These are phyloP conservation scores for Cunninghamia lanceolata DNA, from an alignment of 75 land plant genomes.

Conservation along the genomic window DNA sequence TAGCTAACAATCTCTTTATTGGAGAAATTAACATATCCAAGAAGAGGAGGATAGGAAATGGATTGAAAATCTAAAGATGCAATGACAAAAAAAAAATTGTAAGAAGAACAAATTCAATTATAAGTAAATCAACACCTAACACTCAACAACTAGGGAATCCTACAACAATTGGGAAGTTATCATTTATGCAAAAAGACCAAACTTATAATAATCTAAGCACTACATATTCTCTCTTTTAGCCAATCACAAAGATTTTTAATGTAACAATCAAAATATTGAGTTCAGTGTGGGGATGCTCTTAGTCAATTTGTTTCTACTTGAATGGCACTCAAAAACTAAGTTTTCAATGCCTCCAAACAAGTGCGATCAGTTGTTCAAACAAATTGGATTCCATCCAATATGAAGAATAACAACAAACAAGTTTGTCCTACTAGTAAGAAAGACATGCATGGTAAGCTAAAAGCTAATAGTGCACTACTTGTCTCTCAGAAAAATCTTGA, in stretches of 20 bases:
- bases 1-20: neutral
- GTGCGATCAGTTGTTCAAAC: neutral
- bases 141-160: neutral
- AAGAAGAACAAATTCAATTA: conserved; percentile 33
- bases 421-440: neutral
- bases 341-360: neutral
- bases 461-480: neutral
- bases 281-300: neutral
- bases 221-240: neutral
- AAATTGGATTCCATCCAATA: neutral
- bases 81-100: conserved; percentile 76
- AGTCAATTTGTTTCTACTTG: neutral
- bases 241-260: neutral
- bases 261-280: conserved; percentile 6
- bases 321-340: neutral
- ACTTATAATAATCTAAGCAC: neutral
- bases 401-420: neutral
- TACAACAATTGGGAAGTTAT: neutral
- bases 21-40: conserved; percentile 25
- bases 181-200: neutral
- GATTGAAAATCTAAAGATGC: conserved; percentile 55
- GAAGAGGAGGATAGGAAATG: conserved; percentile 77
- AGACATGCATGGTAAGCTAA: neutral
- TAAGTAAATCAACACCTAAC: conserved; percentile 18
- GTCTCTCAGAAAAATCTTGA: neutral